Percentiles rank a stretch among this genome's conserved stretches.
phyloP scores from a whole-genome alignment of 805 yeast genomes.

The Lipomyces mesembrius region DNA sequence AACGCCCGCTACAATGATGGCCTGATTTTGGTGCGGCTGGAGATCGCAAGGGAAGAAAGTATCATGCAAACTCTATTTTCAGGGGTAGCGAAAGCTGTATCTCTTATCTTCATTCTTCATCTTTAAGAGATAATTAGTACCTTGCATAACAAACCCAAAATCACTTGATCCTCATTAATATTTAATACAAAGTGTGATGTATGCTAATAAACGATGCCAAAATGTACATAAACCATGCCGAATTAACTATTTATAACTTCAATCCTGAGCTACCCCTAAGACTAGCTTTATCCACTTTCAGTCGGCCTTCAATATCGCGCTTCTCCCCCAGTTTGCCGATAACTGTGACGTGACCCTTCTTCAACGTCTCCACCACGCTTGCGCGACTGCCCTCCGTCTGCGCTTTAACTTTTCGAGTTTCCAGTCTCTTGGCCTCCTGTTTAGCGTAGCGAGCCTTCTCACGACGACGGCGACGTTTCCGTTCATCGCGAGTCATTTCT shows the following conservation, averaged over 20 bases:
- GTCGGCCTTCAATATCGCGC: slow-evolving; percentile 72
- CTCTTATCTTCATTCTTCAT: background rate
- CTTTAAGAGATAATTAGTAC: too few relatives aligned
- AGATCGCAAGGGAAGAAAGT: too few relatives aligned
- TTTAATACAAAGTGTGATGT: background rate
- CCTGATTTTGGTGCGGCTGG: background rate
- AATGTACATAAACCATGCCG: too few relatives aligned
- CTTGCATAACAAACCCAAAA: too few relatives aligned
- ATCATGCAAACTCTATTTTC: background rate
- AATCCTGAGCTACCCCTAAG: slow-evolving; percentile 15
- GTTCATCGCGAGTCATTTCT: slow-evolving; percentile 82
- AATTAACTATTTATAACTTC: slow-evolving; percentile 14
- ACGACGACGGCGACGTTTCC: slow-evolving; percentile 83
- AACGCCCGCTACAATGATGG: background rate
- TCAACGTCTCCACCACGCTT: slow-evolving; percentile 70
- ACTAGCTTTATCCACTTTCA: slow-evolving; percentile 46
- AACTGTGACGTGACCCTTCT: slow-evolving; percentile 71
- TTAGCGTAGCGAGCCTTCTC: slow-evolving; percentile 79
- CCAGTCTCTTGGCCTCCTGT: slow-evolving; percentile 48
- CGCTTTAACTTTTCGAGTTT: slow-evolving; percentile 45
- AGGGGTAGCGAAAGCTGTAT: background rate
- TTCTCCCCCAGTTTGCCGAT: slow-evolving; percentile 76
- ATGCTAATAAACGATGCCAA: background rate
- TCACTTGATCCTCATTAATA: background rate
- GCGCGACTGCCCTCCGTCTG: slow-evolving; percentile 61